phyloP scores from a whole-genome alignment of 192 early-diverging fungal species.

The Glomus cerebriforme region DNA sequence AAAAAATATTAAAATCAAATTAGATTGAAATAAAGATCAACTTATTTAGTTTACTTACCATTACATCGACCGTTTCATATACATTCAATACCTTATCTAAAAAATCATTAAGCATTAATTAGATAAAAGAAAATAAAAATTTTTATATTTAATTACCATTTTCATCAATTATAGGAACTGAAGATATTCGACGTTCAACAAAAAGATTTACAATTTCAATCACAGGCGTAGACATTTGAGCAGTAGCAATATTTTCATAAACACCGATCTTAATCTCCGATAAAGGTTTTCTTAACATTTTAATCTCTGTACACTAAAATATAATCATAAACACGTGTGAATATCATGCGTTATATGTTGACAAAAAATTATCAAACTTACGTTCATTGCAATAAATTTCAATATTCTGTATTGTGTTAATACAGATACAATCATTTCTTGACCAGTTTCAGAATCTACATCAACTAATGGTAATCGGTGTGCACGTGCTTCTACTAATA shows the following conservation, averaged over 20 bases:
- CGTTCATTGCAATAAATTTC: slow-evolving; percentile 85
- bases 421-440: slow-evolving; percentile 89
- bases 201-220: slow-evolving; percentile 92
- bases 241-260: slow-evolving; percentile 80
- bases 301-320: slow-evolving; percentile 61
- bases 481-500: slow-evolving; percentile 79
- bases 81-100: slow-evolving; percentile 86
- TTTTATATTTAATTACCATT: slow-evolving; percentile 47
- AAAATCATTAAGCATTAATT: not conserved
- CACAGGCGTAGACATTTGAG: slow-evolving; percentile 76
- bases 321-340: not conserved
- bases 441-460: slow-evolving; percentile 66
- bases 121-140: not conserved
- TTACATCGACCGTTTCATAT: slow-evolving; percentile 95
- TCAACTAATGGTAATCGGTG: slow-evolving; percentile 92
- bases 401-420: slow-evolving; percentile 88
- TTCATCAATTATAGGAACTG: slow-evolving; percentile 92
- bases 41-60: slow-evolving; percentile 55
- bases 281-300: slow-evolving; percentile 64
- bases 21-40: not conserved
- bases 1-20: not conserved
- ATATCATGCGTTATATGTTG: not conserved
- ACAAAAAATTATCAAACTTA: slow-evolving; percentile 35
- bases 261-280: slow-evolving; percentile 86
- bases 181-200: slow-evolving; percentile 86